Base-by-base conservation (phyloP, 345 rosid genomes). In the Syzygium jambos region DNA sequence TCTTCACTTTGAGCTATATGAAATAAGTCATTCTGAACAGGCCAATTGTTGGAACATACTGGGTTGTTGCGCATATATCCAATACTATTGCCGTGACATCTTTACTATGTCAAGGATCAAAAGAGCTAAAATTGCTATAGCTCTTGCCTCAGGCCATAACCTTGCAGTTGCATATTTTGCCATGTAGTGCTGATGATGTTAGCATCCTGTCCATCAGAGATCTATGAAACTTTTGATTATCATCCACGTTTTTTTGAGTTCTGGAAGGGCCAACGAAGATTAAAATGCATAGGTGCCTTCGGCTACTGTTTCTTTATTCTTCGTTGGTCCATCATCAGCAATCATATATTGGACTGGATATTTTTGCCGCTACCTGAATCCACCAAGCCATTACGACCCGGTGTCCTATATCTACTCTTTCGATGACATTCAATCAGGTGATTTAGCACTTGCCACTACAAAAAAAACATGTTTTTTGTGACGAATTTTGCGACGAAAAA, bases 101-200 rank as follows among this genome's bases (percentile, higher is more conserved):
- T 7, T 65, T 65, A 30, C 78, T 30, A 22, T 30, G 12, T 65
- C 22, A 2, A 65, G 78, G 43, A 30, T 65, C 78, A 0, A 29
- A 16, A 0, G 78, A 65, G 43, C 41, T 29, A 63, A n/a, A 61
- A 13, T n/a, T 61, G 73, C 73, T 63, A 63, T 27, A n/a, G 73
- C 73, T 63, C 29, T 63, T 63, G 77, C 77, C 77, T 63, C 14
- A n/a, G 77, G 77, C 77, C 77, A 63, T 63, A 19, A 63, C 77
- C 38, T 63, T 6, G 77, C 0, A 29, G 1, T 63, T 63, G 77
- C 29, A 63, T 63, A 30, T 63, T 63, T 63, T n/a, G 21, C 77
- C 2, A 0, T 2, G 10, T 16, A n/a, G 77, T 1, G 73, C 17
- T 21, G 0, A n/a, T 16, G 30, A 63, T n/a, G 10, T 63, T 29